Percentiles rank a stretch among this genome's conserved stretches.
These are phyloP conservation scores for Malassezia yamatoensis DNA, from an alignment of 1,284 basidiomycete genomes.

Conservation along the genomic window DNA sequence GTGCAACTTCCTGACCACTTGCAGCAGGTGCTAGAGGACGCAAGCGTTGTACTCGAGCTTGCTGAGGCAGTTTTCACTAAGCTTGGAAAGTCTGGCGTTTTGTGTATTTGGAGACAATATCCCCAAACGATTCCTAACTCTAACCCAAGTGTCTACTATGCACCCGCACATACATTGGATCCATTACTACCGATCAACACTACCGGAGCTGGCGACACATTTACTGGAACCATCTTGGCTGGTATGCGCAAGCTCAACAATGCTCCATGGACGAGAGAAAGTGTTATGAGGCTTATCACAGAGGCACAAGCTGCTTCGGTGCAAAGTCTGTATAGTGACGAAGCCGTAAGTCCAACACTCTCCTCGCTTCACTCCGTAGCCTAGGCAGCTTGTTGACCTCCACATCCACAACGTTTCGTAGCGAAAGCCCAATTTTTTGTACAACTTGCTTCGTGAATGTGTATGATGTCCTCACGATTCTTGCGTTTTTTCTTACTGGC, in stretches of 20 bases:
- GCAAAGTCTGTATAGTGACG: background rate
- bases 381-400: background rate
- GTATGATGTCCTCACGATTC: slow-evolving; percentile 31
- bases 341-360: slow-evolving; percentile 7
- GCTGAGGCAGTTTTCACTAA: slow-evolving; percentile 9
- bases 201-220: slow-evolving; percentile 45
- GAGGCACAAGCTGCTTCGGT: background rate
- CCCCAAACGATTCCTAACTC: background rate
- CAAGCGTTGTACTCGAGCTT: background rate
- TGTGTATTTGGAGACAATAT: background rate
- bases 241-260: background rate
- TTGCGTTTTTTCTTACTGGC: slow-evolving; percentile 37
- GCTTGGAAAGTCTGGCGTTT: slow-evolving; percentile 16
- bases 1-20: background rate
- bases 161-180: slow-evolving; percentile 19
- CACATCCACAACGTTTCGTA: background rate
- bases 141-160: slow-evolving; percentile 4
- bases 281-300: no score
- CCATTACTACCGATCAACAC: slow-evolving; percentile 24
- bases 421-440: no score
- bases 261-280: no score
- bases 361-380: no score
- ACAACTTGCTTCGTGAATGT: no score
- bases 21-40: background rate
- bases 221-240: slow-evolving; percentile 35